Conservation (phyloP, 2,329 filamentous ascomycete genomes). For the Graphium sp. region DNA sequence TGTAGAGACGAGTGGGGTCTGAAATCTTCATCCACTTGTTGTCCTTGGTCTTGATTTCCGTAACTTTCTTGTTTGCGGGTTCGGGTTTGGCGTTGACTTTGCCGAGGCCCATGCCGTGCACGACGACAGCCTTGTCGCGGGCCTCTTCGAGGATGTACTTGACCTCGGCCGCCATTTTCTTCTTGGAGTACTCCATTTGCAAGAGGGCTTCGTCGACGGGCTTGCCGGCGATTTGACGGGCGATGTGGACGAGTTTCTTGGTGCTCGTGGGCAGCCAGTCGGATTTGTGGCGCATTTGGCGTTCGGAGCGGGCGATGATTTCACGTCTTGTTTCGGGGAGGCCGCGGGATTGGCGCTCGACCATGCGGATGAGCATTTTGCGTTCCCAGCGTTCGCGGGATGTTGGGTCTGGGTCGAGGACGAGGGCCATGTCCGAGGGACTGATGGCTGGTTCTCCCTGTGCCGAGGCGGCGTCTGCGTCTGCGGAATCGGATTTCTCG, state of each 20-base stretch:
- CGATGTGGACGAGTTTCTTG: constrained; percentile 81
- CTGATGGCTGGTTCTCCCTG: constrained; percentile 5
- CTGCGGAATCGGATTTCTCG: constrained; percentile 18
- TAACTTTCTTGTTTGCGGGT: constrained; percentile 12
- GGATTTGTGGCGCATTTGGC: constrained; percentile 40
- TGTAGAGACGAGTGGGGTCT: constrained; percentile 71
- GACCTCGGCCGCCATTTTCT: constrained; percentile 75
- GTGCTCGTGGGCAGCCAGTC: constrained; percentile 65
- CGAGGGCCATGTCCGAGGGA: constrained; percentile 6
- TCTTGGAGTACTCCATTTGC: constrained; percentile 92
- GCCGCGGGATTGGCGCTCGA: constrained; percentile 47
- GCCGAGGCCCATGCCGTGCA: constrained; percentile 69
- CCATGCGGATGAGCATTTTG: constrained; percentile 65
- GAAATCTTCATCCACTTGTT: constrained; percentile 54
- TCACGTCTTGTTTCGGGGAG: constrained; percentile 37
- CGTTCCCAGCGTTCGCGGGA: constrained; percentile 62
- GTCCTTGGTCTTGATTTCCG: constrained; percentile 54
- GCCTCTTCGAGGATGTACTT: constrained; percentile 65
- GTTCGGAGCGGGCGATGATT: constrained; percentile 48
- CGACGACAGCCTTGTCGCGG: constrained; percentile 62
- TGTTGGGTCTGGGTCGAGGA: constrained; percentile 53
- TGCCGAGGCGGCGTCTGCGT: constrained; percentile 11
- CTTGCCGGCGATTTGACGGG: constrained; percentile 83
- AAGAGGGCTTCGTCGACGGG: constrained; percentile 82
- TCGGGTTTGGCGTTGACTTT: constrained; percentile 20